These are phyloP conservation scores for Fraxinus angustifolia DNA, from an alignment of 305 asterid genomes.

Conservation along the genomic window DNA sequence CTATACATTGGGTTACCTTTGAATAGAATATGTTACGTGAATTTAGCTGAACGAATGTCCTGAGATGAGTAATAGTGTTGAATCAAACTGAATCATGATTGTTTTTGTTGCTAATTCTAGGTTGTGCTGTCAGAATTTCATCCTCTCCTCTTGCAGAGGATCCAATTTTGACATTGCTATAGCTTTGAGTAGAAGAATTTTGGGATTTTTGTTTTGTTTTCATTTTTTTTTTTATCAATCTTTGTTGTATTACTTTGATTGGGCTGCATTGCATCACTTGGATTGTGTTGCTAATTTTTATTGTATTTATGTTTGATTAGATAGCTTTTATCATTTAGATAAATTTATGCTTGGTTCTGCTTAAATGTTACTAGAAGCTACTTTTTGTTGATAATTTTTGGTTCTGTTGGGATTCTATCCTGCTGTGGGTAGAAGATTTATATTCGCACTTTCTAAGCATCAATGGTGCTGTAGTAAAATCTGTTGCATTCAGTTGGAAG, in stretches of 20 bases:
- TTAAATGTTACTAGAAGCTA: not conserved
- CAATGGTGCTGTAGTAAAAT: not conserved
- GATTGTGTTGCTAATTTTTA: not conserved
- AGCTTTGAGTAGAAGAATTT: not conserved
- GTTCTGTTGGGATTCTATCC: not conserved
- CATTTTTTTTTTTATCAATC: not conserved
- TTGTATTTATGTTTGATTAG: not conserved
- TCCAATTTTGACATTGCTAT: not conserved
- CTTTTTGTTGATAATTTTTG: not conserved
- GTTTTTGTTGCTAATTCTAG: not conserved
- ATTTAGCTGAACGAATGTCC: not conserved
- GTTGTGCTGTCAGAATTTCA: not conserved
- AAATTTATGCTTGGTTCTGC: not conserved
- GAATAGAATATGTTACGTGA: not conserved
- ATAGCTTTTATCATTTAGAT: too few species aligned
- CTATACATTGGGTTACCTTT: too few species aligned
- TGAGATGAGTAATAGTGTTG: not conserved
- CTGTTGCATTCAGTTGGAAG: too few species aligned
- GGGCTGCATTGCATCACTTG: not conserved
- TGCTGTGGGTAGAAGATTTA: not conserved
- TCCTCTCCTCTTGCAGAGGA: not conserved
- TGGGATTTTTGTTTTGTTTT: not conserved
- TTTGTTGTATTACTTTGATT: not conserved
- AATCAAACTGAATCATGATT: not conserved
- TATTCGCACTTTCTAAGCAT: not conserved